Base-by-base conservation (phyloP, 2,329 filamentous ascomycete genomes). In the Colletotrichum siamense region DNA sequence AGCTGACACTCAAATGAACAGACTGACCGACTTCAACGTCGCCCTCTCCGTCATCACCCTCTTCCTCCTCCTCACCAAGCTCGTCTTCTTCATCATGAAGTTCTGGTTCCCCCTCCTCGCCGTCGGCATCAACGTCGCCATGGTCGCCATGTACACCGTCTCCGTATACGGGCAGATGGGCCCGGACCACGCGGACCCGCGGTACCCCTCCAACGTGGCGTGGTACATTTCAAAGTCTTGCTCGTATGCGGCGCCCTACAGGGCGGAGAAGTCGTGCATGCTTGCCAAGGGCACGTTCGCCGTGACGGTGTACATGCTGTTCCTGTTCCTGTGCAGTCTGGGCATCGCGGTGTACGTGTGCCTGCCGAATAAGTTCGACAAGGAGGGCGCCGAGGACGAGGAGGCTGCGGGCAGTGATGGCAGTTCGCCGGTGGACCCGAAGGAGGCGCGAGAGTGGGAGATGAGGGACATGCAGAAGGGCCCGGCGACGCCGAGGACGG, bases 211-310 rank as follows among this genome's bases (percentile, higher is more conserved):
- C 80, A 87, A 88, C 30, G 88, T 91, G 30, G 90, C 94, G 8
- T 96, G 95, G 95, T 96, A 96, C 83, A 91, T 96, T 79, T 90
- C 90, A 70, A 92, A 94, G 83, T 91, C 91, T 77, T 96, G 95
- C 85, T 87, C 84, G 69, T 88, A 93, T 49, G 92, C 93, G 3
- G 87, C 86, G 69, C 86, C 89, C 7, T 88, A 88, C 76, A 85
- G 84, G 66, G 89, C 90, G 32, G 87, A 90, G 64, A 85, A 88
- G 71, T 92, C 91, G 80, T 96, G 95, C 83, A 84, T 88, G 81
- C 89, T 94, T 82, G 94, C 94, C 8, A 94, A 95, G 82, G 91
- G 89, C 69, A 88, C 89, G 16, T 94, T 95, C 79, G 93, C 90
- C 16, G 87, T 91, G 24, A 92, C 92, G 1, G 84, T 93, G 16